phyloP scores from a whole-genome alignment of 2,329 filamentous ascomycete genomes.

The Coniochaeta prunicola region DNA sequence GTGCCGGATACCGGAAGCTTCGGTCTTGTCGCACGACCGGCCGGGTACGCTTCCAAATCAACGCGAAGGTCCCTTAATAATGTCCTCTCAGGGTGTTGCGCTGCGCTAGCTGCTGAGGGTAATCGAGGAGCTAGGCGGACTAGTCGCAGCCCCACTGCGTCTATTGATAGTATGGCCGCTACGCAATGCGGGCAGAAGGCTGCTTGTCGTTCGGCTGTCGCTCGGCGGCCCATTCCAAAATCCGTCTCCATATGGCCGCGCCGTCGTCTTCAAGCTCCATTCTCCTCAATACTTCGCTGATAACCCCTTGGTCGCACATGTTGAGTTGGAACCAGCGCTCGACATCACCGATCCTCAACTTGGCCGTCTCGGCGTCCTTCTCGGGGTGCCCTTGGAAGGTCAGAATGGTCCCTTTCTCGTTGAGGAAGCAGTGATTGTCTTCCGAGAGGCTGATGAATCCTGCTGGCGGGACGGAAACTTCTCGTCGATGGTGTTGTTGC shows the following conservation, averaged over 20 bases:
- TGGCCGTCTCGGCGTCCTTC: conserved; percentile 30
- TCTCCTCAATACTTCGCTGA: conserved; percentile 16
- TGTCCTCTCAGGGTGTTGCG: no score
- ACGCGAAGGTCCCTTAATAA: no score
- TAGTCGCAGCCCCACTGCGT: not conserved
- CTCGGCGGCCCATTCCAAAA: conserved; percentile 20
- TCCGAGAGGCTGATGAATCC: conserved; percentile 27
- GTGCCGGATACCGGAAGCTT: no score
- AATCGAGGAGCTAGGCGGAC: no score
- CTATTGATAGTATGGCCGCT: not conserved
- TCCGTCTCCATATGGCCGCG: conserved; percentile 26
- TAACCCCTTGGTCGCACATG: conserved; percentile 19
- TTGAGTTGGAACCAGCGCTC: conserved; percentile 29
- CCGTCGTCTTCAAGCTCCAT: conserved; percentile 28
- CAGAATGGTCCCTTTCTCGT: conserved; percentile 28
- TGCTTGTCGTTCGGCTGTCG: not conserved
- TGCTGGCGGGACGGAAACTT: conserved; percentile 22
- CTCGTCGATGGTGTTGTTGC: conserved; percentile 35
- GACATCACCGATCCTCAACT: conserved; percentile 26
- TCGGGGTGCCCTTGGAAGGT: conserved; percentile 39
- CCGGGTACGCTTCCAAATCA: no score
- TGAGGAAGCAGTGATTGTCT: conserved; percentile 30
- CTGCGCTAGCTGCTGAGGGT: no score
- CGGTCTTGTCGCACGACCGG: no score
- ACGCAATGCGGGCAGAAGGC: not conserved